Evolutionary conservation across 192 early-diverging fungal genomes (phyloP).

Genomic region (Phycomyces nitens): DNA sequence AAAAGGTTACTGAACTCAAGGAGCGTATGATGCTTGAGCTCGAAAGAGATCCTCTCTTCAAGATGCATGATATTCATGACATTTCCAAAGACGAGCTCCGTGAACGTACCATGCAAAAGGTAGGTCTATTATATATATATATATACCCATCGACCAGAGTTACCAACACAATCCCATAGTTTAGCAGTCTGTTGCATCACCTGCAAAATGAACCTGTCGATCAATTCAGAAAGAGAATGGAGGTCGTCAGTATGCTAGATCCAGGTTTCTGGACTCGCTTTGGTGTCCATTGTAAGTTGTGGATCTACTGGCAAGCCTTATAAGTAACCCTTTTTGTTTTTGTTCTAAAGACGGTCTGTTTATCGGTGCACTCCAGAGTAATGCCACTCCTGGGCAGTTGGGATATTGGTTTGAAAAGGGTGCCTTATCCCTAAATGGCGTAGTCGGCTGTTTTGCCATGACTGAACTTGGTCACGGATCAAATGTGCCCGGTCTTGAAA

Average conservation of each 20-base stretch:
- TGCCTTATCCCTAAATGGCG: conserved; percentile 74
- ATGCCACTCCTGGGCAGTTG: conserved; percentile 80
- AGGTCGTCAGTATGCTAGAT: conserved; percentile 75
- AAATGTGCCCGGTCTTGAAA: conserved; percentile 89
- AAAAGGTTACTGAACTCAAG: conserved; percentile 59
- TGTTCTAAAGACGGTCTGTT: conserved; percentile 62
- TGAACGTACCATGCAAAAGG: conserved; percentile 84
- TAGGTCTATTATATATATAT: no score
- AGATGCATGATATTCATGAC: conserved; percentile 77
- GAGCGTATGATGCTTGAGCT: conserved; percentile 83
- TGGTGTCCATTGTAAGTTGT: conserved; percentile 71
- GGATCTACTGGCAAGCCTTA: neutral
- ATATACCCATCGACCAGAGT: no score
- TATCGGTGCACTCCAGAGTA: conserved; percentile 80
- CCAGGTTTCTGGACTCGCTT: conserved; percentile 89
- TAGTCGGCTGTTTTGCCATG: conserved; percentile 92
- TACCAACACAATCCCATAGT: conserved; percentile 22
- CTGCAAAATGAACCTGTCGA: conserved; percentile 68
- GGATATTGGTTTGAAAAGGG: conserved; percentile 83
- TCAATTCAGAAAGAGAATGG: conserved; percentile 73
- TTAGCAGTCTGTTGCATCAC: conserved; percentile 65
- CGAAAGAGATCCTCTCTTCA: conserved; percentile 80
- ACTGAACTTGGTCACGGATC: conserved; percentile 87
- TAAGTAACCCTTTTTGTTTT: conserved; percentile 8
- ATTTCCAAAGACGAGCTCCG: conserved; percentile 71